Base-by-base conservation (phyloP, 2,329 filamentous ascomycete genomes). In the Dothiorella sarmentorum region DNA sequence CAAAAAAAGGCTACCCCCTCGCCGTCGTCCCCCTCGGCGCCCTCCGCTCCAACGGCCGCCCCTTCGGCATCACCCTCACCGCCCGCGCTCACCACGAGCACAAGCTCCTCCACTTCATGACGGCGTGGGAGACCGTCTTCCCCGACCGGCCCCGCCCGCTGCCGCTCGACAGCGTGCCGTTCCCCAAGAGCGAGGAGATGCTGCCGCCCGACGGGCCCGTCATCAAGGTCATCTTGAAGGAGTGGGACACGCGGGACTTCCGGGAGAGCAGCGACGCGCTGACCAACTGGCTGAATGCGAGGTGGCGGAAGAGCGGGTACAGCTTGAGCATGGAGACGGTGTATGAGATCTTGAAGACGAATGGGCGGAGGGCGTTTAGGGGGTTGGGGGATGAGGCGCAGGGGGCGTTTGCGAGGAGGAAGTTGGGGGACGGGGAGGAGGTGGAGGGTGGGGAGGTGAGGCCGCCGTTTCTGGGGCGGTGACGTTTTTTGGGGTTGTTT, bases 71-170 rank as follows among this genome's bases (percentile, higher is more conserved):
- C 10, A 68, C 68, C 1, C 62, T 71, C 11, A 66, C 69, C 2
- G 68, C 69, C 0, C 69, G 67, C 3, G 66, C 69, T 0, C 65
- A 71, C 63, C 68, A 67, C 15, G 71, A 73, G 56, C 63, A 67
- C 56, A 60, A 63, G 2, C 64, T 73, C 13, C 65, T 73, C 1
- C 71, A 72, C 63, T 73, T 73, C 61, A 61, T 72, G 7, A 71
- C 67, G 22, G 70, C 70, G 4, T 73, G 70, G 64, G 71, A 73
- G 61, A 65, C 67, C 43, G 68, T 69, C 0, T 72, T 72, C 55
- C 70, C 69, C 1, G 35, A 35, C 69, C 7, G 55, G 68, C 47
- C 49, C 7, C 67, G 69, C 37, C 65, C 67, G 26, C 65, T 66
- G 17, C 69, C 70, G 9, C 61, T 73, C 2, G 69, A 71, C 2